Base-by-base conservation (phyloP, 148 eudicot species). In the Cornus suecica region DNA sequence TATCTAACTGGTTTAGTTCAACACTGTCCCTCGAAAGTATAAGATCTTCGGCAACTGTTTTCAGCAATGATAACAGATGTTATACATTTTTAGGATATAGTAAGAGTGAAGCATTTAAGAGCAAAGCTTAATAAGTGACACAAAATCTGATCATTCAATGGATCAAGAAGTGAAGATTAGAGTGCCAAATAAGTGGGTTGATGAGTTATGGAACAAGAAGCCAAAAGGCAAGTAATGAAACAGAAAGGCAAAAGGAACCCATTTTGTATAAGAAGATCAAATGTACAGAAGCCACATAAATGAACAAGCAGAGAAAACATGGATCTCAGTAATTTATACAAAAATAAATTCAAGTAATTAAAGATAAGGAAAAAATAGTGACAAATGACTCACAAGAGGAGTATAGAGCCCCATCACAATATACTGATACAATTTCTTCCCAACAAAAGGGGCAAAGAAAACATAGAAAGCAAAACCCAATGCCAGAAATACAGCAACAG, bases 381-480 rank as follows among this genome's bases (percentile, higher is more conserved):
- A 24, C 75, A 32, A 72, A 75, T 34, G 51, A 66, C 94, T 92
- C 78, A 92, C 98, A 72, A 94, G 91, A 84, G 97, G 97, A 84
- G 96, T 92, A 78, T 94, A 92, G 73, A 92, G 74, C 79, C 97
- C 98, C 88, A 92, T 89, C 52, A 87, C 87, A 48, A 94, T 88
- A 65, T 90, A 94, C 85, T 92, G 96, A 77, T 83, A 86, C 66
- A 90, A 73, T 82, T 83, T 85, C 78, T 81, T 92, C 62, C 97
- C 98, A 68, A 94, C 91, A 90, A 94, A 94, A 68, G 98, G 98
- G 20, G 93, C 95, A 87, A 94, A 89, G 86, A 94, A 94, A 2
- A 94, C 98, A 87, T 90, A 94, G 75, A 87, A 94, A 77, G 97
- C 97, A 88, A 94, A 92, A 37, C 94, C 98, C 89, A 94, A 69